Evolutionary conservation across 2,329 filamentous ascomycete species (phyloP).

Genomic region (Emmonsiellopsis sp.): DNA sequence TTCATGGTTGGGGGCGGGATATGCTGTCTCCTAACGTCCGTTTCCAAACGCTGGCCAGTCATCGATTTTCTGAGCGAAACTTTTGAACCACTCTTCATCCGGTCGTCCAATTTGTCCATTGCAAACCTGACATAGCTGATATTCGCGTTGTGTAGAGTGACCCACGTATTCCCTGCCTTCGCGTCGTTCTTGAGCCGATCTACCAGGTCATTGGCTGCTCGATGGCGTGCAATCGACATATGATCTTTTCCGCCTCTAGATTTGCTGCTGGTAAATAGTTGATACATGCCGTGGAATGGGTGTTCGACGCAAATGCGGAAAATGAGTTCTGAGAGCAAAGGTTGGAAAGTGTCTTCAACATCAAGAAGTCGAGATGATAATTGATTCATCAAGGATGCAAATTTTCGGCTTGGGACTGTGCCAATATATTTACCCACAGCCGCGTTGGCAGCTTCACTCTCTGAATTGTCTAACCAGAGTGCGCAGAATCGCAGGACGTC

Average conservation of each 20-base stretch:
- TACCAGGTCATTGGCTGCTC: conserved; percentile 62
- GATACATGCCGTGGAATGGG: conserved; percentile 94
- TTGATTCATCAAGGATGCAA: conserved; percentile 89
- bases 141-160: conserved; percentile 64
- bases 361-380: conserved; percentile 84
- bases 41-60: conserved; percentile 55
- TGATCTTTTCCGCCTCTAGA: conserved; percentile 61
- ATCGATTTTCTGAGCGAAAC: conserved; percentile 54
- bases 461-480: conserved; percentile 82
- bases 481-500: conserved; percentile 88
- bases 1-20: conserved; percentile 88
- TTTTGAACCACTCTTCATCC: conserved; percentile 59
- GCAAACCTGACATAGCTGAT: conserved; percentile 49
- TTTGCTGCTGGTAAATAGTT: conserved; percentile 77
- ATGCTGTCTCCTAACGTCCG: conserved; percentile 53
- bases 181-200: conserved; percentile 49
- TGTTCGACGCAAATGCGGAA: conserved; percentile 83
- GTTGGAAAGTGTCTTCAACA: conserved; percentile 62
- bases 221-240: conserved; percentile 62
- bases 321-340: conserved; percentile 62
- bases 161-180: conserved; percentile 52
- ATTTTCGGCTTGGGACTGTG: conserved; percentile 80
- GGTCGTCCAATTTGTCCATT: conserved; percentile 42
- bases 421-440: conserved; percentile 62
- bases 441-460: conserved; percentile 65